Evolutionary conservation across 176 grass and related monocot species (phyloP).

Genomic region (Eleusine coracana): DNA sequence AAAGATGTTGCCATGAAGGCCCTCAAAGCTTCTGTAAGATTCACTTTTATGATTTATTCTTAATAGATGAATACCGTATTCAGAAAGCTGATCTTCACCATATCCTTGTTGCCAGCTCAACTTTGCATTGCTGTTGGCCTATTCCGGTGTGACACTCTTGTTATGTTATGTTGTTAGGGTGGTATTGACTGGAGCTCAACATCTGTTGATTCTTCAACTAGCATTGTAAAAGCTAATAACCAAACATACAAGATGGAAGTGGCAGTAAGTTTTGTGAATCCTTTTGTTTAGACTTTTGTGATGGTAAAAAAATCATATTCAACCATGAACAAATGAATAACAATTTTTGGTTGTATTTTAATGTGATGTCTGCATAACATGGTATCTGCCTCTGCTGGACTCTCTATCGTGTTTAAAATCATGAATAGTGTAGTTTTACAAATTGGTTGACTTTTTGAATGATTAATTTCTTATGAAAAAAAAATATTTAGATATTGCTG

Average conservation of each 20-base stretch:
- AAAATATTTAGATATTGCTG: background rate
- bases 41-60: constrained; percentile 13
- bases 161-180: constrained; percentile 55
- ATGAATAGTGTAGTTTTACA: background rate
- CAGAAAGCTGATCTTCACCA: background rate
- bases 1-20: constrained; percentile 87
- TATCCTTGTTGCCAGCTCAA: background rate
- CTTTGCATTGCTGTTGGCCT: background rate
- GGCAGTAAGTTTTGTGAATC: constrained; percentile 72
- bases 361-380: background rate
- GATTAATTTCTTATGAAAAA: background rate
- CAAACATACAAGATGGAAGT: constrained; percentile 70
- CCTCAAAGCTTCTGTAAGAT: constrained; percentile 88
- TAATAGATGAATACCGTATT: background rate
- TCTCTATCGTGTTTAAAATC: background rate
- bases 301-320: background rate
- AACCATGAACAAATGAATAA: background rate
- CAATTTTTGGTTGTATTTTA: background rate
- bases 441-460: background rate
- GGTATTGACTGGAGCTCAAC: constrained; percentile 76
- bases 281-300: background rate
- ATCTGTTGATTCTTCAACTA: constrained; percentile 67
- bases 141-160: constrained; percentile 23
- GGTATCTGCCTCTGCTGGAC: background rate
- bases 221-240: constrained; percentile 48